These are phyloP conservation scores for Curvularia verruculosa DNA, from an alignment of 2,329 filamentous ascomycete genomes.

Conservation along the genomic window DNA sequence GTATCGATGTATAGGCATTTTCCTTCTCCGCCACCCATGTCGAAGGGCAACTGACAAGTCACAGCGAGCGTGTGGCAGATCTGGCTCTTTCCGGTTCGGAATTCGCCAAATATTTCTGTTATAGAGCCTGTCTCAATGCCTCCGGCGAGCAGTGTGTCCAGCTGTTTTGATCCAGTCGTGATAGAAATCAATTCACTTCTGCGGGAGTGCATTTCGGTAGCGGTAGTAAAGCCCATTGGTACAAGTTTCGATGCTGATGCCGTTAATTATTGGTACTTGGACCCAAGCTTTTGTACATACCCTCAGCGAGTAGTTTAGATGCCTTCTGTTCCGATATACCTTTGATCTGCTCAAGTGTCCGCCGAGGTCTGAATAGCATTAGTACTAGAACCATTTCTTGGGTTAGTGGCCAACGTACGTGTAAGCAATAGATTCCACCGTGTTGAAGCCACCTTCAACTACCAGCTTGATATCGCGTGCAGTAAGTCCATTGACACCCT, in stretches of 20 bases:
- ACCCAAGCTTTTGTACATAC: slow-evolving; percentile 55
- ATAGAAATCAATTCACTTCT: slow-evolving; percentile 97
- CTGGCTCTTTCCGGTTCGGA: slow-evolving; percentile 97
- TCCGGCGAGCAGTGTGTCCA: slow-evolving; percentile 92
- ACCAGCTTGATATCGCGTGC: slow-evolving; percentile 94
- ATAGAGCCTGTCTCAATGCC: slow-evolving; percentile 97
- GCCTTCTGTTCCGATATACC: slow-evolving; percentile 98
- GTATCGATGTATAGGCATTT: slow-evolving; percentile 99
- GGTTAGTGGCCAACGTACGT: slow-evolving; percentile 63
- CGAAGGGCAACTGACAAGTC: slow-evolving; percentile 95
- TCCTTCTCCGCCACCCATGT: slow-evolving; percentile 98
- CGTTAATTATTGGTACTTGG: slow-evolving; percentile 5
- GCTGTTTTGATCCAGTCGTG: slow-evolving; percentile 95
- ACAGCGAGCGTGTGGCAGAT: slow-evolving; percentile 98
- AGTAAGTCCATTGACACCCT: slow-evolving; percentile 90
- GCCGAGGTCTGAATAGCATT: slow-evolving; percentile 61
- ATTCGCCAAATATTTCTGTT: slow-evolving; percentile 97
- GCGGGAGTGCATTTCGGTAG: slow-evolving; percentile 97
- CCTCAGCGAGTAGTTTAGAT: slow-evolving; percentile 86
- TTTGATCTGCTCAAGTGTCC: slow-evolving; percentile 91
- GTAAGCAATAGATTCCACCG: slow-evolving; percentile 94
- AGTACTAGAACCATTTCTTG: slow-evolving; percentile 20
- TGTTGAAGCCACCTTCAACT: slow-evolving; percentile 90
- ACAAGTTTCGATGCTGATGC: slow-evolving; percentile 85
- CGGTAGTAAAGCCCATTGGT: slow-evolving; percentile 98